Base-by-base conservation (phyloP, 495 filamentous ascomycete species). In the Neurospora discreta region DNA sequence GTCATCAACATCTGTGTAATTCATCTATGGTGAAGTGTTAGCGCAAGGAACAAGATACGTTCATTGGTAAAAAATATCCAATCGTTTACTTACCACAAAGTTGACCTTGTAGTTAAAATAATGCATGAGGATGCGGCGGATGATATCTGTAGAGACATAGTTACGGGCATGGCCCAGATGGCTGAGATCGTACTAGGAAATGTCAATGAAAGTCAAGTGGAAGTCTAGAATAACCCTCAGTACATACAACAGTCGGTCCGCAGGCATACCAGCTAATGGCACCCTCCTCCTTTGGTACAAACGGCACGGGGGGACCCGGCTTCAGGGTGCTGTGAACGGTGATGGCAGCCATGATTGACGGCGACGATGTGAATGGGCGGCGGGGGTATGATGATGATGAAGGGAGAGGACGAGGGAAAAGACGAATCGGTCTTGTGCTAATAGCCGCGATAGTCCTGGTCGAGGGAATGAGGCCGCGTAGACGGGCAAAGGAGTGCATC, bases 141-240 rank as follows among this genome's bases (percentile, higher is more conserved):
- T 89, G 65, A 99, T 95, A 81, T 98, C 95, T 18, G 93, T 96
- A 39, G 89, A 91, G 70, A 97, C 92, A 90, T 97, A 98, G 82
- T 97, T 99, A 70, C 94, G 85, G 13, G 93, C 93, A 90, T 74
- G 70, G 10, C 68, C 72, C 36, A 74, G 39, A 40, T 73, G 40
- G 65, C 39, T 73, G 15, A 70, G 68, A 33, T 68, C 65, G 42
- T 69, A 36, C 42, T 39, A 38, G 1, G 23, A 52, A 13, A 18
- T 65, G 52, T 65, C 16, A 65, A 65, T 18, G 15, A 26, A 33
- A 18, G 7, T 4, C 15, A 18, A 30, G 26, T 16, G 33, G 13
- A 65, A 58, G 20, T 65, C 15, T n/a, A n/a, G n/a, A n/a, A 5
- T 9, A 33, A 26, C 9, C 33, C 52, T 30, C 52, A 65, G 30